Evolutionary conservation across 306 rosid genomes (phyloP).

Genomic region (Cucumis cinereus): DNA sequence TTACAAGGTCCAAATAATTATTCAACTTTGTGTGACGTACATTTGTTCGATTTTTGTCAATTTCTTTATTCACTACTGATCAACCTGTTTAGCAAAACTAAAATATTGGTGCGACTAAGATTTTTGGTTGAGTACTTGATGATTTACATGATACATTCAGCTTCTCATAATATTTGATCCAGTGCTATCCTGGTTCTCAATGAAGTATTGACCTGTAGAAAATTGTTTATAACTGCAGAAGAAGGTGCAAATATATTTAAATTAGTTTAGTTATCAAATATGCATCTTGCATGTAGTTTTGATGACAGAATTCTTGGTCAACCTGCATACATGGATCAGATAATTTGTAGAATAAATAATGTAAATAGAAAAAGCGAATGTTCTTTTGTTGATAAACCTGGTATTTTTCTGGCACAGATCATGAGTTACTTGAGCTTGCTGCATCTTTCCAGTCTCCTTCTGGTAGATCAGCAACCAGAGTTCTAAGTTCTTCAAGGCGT

Average conservation of each 20-base stretch:
- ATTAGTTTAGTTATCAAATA: neutral
- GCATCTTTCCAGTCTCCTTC: slow-evolving; percentile 57
- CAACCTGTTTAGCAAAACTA: neutral
- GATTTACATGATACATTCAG: neutral
- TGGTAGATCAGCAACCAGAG: slow-evolving; percentile 43
- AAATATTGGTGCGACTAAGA: neutral
- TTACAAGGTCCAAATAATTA: neutral
- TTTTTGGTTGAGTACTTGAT: neutral
- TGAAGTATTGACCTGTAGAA: neutral
- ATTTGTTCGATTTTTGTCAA: neutral
- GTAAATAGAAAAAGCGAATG: neutral
- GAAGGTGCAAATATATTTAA: neutral
- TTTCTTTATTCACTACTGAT: neutral
- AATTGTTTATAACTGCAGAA: neutral
- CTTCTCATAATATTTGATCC: neutral
- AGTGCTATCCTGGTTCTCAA: neutral
- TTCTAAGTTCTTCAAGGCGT: slow-evolving; percentile 46
- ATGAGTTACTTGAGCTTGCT: slow-evolving; percentile 65
- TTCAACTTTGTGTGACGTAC: neutral
- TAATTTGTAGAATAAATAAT: neutral
- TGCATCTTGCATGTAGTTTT: neutral
- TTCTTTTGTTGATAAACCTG: neutral
- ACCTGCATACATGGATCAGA: neutral
- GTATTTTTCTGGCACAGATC: slow-evolving; percentile 34
- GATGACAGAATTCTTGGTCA: neutral